Percentiles rank a stretch among this genome's conserved stretches.
phyloP scores from a whole-genome alignment of 2,329 filamentous ascomycete genomes.

The Talaromyces sp. region DNA sequence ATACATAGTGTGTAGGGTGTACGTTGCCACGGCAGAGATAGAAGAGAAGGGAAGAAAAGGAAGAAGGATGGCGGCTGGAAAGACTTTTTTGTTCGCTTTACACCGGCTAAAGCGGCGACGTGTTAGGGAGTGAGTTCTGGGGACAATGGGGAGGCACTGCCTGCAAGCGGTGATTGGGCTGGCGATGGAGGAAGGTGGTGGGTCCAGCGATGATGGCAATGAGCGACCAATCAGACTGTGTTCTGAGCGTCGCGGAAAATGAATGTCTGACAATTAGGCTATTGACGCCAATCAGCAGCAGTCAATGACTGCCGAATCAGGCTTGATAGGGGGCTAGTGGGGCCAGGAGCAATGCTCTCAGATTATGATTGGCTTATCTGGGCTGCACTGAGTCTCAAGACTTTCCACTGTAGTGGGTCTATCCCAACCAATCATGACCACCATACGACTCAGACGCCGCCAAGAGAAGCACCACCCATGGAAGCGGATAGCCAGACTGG shows the following conservation, averaged over 20 bases:
- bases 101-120: slow-evolving; percentile 32
- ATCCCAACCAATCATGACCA: background rate
- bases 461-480: slow-evolving; percentile 22
- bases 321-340: background rate
- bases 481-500: slow-evolving; percentile 13
- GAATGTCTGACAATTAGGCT: slow-evolving; percentile 23
- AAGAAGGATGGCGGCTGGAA: slow-evolving; percentile 20
- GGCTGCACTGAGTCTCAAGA: background rate
- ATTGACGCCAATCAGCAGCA: background rate
- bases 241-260: slow-evolving; percentile 3
- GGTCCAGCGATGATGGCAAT: background rate
- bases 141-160: slow-evolving; percentile 25
- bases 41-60: slow-evolving; percentile 13
- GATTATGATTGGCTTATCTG: slow-evolving; percentile 22
- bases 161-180: slow-evolving; percentile 30
- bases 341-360: slow-evolving; percentile 18
- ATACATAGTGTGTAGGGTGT: background rate
- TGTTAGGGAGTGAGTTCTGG: slow-evolving; percentile 24
- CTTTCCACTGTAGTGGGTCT: background rate
- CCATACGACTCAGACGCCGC: background rate
- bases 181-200: slow-evolving; percentile 23
- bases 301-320: background rate
- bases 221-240: background rate
- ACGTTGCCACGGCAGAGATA: background rate
- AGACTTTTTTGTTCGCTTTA: slow-evolving; percentile 35